phyloP scores from a whole-genome alignment of 2,329 filamentous ascomycete genomes.

The Aureobasidium sp. region DNA sequence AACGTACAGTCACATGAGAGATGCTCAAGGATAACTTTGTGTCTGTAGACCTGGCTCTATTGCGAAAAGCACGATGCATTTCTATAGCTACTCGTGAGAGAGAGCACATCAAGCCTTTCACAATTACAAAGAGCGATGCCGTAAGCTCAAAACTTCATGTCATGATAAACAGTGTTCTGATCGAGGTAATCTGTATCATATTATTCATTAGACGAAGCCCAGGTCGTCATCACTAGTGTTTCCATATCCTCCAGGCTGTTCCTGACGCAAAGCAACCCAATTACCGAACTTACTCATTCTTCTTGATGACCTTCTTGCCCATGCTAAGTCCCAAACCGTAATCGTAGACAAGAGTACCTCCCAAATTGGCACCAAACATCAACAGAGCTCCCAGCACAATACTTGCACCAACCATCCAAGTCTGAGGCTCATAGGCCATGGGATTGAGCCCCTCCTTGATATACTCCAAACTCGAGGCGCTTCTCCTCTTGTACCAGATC shows the following conservation, averaged over 20 bases:
- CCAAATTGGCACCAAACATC: constrained; percentile 37
- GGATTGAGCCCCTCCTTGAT: constrained; percentile 22
- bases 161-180: background rate
- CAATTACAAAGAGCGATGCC: background rate
- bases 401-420: constrained; percentile 33
- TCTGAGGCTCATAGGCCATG: constrained; percentile 30
- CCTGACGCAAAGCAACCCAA: background rate
- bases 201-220: constrained; percentile 8
- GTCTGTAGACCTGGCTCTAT: too few relatives aligned
- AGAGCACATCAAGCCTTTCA: background rate
- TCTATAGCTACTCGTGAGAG: too few relatives aligned
- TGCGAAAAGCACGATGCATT: too few relatives aligned
- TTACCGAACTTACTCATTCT: background rate
- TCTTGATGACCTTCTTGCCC: constrained; percentile 25
- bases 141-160: background rate
- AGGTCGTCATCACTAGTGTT: background rate
- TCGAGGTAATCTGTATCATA: background rate
- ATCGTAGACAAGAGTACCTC: constrained; percentile 38
- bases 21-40: too few relatives aligned
- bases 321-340: constrained; percentile 39
- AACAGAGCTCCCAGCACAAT: constrained; percentile 29
- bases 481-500: constrained; percentile 38
- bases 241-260: background rate
- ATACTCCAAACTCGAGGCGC: constrained; percentile 22
- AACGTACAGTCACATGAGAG: too few relatives aligned